Percentiles rank a stretch among this genome's conserved stretches.
Evolutionary conservation across 2,329 filamentous ascomycete genomes (phyloP).

Genomic region (Apiospora hydei): DNA sequence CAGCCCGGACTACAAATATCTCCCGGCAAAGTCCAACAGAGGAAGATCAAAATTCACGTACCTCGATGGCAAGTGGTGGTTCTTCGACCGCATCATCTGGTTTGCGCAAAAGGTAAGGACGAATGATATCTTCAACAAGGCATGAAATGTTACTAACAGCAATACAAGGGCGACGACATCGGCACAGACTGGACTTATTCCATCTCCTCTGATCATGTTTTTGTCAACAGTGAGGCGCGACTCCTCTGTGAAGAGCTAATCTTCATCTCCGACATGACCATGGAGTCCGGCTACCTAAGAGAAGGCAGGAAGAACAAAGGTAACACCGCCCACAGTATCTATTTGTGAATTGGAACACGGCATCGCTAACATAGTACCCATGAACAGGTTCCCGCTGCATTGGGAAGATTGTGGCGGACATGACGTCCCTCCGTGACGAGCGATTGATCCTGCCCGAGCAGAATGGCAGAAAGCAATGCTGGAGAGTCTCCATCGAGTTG

Average conservation of each 20-base stretch:
- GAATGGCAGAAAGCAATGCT: neutral
- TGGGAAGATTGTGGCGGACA: neutral
- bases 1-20: neutral
- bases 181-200: neutral
- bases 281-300: neutral
- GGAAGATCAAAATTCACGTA: neutral
- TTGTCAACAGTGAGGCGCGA: neutral
- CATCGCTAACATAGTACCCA: neutral
- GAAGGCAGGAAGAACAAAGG: neutral
- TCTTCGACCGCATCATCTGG: neutral
- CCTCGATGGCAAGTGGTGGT: neutral
- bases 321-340: neutral
- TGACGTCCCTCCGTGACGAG: neutral
- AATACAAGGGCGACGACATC: neutral
- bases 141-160: neutral
- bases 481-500: neutral
- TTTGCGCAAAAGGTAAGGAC: neutral
- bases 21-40: neutral
- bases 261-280: neutral
- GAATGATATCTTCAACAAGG: accelerated
- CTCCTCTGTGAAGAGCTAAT: neutral
- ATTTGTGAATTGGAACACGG: neutral
- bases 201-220: neutral
- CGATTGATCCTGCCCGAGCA: neutral
- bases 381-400: neutral